Percentiles rank a stretch among this genome's conserved stretches.
Evolutionary conservation across 1,284 basidiomycete species (phyloP).

Genomic region (Paramarasmius palmivorus): DNA sequence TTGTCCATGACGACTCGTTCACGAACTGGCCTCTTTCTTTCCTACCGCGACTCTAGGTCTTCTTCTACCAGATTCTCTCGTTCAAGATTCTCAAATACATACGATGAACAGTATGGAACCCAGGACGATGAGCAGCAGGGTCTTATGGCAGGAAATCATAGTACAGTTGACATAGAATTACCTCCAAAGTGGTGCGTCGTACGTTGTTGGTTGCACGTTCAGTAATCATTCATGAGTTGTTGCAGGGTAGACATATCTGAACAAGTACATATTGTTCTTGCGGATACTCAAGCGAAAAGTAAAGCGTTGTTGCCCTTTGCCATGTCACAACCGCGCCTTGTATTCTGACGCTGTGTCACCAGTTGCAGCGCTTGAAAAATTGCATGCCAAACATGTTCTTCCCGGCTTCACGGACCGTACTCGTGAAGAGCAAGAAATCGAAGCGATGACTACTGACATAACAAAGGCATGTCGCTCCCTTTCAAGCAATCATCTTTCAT

Average conservation of each 20-base stretch:
- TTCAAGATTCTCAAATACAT: constrained; percentile 34
- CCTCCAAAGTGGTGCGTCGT: constrained; percentile 70
- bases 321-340: constrained; percentile 17
- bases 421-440: constrained; percentile 93
- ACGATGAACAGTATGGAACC: constrained; percentile 39
- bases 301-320: constrained; percentile 33
- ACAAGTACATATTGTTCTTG: constrained; percentile 81
- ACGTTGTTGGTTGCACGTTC: constrained; percentile 15
- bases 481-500: constrained; percentile 10
- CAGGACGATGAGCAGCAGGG: constrained; percentile 68
- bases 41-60: constrained; percentile 84
- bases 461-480: constrained; percentile 67
- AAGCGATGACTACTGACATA: constrained; percentile 83
- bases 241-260: constrained; percentile 89
- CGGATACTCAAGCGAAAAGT: constrained; percentile 78
- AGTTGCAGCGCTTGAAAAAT: constrained; percentile 85
- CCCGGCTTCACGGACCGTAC: constrained; percentile 96
- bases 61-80: constrained; percentile 48
- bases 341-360: constrained; percentile 13
- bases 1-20: constrained; percentile 68
- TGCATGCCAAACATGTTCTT: constrained; percentile 94
- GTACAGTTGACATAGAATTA: constrained; percentile 59
- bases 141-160: constrained; percentile 60
- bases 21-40: constrained; percentile 92
- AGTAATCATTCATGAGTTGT: constrained; percentile 15